Evolutionary conservation across 2,329 filamentous ascomycete genomes (phyloP).

Genomic region (Pseudogymnoascus sp.): DNA sequence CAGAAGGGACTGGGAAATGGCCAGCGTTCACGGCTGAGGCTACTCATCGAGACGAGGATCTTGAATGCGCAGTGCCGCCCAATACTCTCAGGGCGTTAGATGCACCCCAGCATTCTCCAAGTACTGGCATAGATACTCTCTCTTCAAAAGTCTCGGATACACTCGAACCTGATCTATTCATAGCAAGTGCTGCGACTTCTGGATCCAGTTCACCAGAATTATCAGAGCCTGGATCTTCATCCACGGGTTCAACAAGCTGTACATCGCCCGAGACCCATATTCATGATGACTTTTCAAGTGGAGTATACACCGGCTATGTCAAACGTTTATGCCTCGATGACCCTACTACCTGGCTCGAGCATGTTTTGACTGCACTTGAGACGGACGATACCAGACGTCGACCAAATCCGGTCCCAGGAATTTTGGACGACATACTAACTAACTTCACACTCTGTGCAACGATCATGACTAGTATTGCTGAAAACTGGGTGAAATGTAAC

Average conservation of each 20-base stretch:
- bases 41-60: background rate
- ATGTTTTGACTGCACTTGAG: conserved; percentile 10
- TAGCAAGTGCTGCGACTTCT: background rate
- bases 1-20: background rate
- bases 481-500: conserved; percentile 13
- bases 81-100: background rate
- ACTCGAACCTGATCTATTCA: background rate
- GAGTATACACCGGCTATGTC: background rate
- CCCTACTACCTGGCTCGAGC: conserved; percentile 7
- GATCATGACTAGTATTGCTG: conserved; percentile 13
- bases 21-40: background rate
- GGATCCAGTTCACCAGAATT: background rate
- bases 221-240: background rate
- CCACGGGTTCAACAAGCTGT: background rate
- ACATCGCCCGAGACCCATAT: background rate
- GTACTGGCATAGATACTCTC: background rate
- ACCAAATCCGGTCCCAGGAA: conserved; percentile 11
- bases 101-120: background rate
- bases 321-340: conserved; percentile 15
- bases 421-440: conserved; percentile 10
- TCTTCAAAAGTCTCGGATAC: background rate
- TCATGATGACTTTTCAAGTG: background rate
- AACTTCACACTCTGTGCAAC: conserved; percentile 9
- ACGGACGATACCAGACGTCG: conserved; percentile 10
- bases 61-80: background rate